These are phyloP conservation scores for Herpetomonas tarakana DNA, from an alignment of 208 protist species.

Conservation along the genomic window DNA sequence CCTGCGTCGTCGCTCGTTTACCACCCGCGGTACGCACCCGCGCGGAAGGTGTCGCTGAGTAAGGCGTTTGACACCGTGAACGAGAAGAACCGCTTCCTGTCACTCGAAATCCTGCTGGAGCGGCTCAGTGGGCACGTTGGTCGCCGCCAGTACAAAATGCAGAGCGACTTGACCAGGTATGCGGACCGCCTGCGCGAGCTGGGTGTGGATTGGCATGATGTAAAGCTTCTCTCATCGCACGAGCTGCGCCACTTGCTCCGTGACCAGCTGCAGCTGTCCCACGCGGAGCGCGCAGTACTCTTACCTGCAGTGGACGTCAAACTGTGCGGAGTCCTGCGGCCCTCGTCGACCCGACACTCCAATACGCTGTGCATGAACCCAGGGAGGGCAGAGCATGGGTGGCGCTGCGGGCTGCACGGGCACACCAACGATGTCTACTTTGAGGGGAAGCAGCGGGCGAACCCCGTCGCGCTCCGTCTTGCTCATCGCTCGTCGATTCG, in stretches of 20 bases:
- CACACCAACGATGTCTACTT: constrained; percentile 90
- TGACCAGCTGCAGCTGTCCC: constrained; percentile 38
- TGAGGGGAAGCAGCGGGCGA: constrained; percentile 78
- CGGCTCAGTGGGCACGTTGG: constrained; percentile 76
- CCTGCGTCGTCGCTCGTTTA: constrained; percentile 41
- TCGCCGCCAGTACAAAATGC: constrained; percentile 85
- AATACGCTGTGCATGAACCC: constrained; percentile 67
- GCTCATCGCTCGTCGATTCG: constrained; percentile 54
- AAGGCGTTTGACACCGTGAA: constrained; percentile 60
- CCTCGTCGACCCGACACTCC: constrained; percentile 53
- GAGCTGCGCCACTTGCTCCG: constrained; percentile 61
- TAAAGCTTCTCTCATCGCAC: constrained; percentile 60
- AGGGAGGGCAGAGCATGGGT: constrained; percentile 69
- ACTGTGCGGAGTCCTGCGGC: constrained; percentile 83
- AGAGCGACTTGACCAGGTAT: constrained; percentile 37
- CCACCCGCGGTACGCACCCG: constrained; percentile 53
- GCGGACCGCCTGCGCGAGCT: constrained; percentile 48
- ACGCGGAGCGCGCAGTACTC: constrained; percentile 55
- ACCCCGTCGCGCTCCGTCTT: constrained; percentile 54
- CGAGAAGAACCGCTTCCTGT: constrained; percentile 80
- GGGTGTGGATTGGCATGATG: constrained; percentile 86
- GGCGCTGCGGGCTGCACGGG: constrained; percentile 78
- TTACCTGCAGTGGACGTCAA: constrained; percentile 60
- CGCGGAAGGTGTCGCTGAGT: constrained; percentile 64
- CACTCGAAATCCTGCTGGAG: constrained; percentile 66